These are phyloP conservation scores for Rhodosporidiobolus odoratus DNA, from an alignment of 768 basidiomycete genomes.

Conservation along the genomic window DNA sequence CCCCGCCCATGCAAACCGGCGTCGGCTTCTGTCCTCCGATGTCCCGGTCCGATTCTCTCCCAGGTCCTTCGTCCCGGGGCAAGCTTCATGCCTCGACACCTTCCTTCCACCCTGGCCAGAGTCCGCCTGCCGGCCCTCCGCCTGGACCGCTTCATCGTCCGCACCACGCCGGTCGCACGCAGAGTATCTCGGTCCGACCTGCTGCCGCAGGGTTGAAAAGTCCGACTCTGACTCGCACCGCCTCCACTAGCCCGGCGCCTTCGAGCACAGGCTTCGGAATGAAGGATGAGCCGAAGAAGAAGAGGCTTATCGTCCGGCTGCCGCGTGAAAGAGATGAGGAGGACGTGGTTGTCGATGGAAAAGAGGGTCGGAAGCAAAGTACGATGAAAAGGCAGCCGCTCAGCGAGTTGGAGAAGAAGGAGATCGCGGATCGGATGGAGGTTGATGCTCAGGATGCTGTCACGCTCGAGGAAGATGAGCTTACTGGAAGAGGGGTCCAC, in stretches of 20 bases:
- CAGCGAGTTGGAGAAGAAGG: neutral
- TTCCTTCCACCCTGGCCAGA: neutral
- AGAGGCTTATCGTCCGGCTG: slow-evolving; percentile 18
- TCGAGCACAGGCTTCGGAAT: neutral
- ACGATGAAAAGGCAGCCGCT: neutral
- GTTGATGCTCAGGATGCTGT: neutral
- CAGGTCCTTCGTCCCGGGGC: neutral
- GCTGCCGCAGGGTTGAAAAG: neutral
- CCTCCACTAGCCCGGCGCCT: neutral
- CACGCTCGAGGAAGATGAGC: slow-evolving; percentile 17
- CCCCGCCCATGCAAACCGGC: neutral
- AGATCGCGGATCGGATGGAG: neutral
- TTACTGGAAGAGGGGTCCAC: neutral
- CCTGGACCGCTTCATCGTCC: neutral
- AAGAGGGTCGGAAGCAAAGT: neutral
- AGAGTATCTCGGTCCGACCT: neutral
- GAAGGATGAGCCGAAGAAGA: slow-evolving; percentile 21
- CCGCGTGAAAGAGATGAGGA: slow-evolving; percentile 4
- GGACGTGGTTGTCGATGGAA: neutral
- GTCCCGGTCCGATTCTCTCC: neutral
- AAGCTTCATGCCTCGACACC: slow-evolving; percentile 20
- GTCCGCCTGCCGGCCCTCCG: neutral
- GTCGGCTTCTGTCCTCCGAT: neutral
- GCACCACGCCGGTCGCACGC: neutral
- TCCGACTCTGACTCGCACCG: neutral